Evolutionary conservation across 495 filamentous ascomycete genomes (phyloP).

Genomic region (Oidiodendron maius): DNA sequence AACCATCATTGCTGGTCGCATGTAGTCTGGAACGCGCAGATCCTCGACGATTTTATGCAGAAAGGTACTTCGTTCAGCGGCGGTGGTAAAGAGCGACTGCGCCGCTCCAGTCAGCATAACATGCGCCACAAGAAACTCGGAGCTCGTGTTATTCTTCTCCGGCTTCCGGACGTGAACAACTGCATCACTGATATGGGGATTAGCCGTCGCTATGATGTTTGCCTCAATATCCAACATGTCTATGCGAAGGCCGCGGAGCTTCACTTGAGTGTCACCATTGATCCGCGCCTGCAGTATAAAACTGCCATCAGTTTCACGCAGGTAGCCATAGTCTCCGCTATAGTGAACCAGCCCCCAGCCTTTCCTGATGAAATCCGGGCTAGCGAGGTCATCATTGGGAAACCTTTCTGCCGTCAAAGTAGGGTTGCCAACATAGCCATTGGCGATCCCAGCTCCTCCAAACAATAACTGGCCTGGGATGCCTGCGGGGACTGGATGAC

Average conservation of each 20-base stretch:
- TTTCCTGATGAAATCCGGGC: slow-evolving; percentile 9
- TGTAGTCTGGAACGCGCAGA: background rate
- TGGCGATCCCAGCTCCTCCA: slow-evolving; percentile 28
- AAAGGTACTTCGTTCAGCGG: background rate
- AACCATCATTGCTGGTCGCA: background rate
- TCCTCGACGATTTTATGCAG: background rate
- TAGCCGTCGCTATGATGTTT: background rate
- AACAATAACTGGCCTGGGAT: slow-evolving; percentile 31
- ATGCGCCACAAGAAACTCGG: too few species aligned
- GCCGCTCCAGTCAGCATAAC: too few species aligned
- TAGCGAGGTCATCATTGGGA: slow-evolving; percentile 25
- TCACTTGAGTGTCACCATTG: slow-evolving; percentile 35
- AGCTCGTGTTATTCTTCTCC: too few species aligned
- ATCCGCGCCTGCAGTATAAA: slow-evolving; percentile 36
- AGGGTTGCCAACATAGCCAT: slow-evolving; percentile 28
- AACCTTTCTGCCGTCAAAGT: slow-evolving; percentile 26
- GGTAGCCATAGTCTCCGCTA: slow-evolving; percentile 34
- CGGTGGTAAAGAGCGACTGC: background rate
- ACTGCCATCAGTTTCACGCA: slow-evolving; percentile 30
- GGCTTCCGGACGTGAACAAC: too few species aligned
- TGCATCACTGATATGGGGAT: background rate
- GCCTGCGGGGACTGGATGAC: slow-evolving; percentile 32
- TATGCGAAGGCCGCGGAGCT: slow-evolving; percentile 38
- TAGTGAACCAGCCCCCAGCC: slow-evolving; percentile 35
- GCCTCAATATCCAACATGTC: slow-evolving; percentile 38